Evolutionary conservation across 768 basidiomycete genomes (phyloP).

Genomic region (Neoboletus subvelutipes): DNA sequence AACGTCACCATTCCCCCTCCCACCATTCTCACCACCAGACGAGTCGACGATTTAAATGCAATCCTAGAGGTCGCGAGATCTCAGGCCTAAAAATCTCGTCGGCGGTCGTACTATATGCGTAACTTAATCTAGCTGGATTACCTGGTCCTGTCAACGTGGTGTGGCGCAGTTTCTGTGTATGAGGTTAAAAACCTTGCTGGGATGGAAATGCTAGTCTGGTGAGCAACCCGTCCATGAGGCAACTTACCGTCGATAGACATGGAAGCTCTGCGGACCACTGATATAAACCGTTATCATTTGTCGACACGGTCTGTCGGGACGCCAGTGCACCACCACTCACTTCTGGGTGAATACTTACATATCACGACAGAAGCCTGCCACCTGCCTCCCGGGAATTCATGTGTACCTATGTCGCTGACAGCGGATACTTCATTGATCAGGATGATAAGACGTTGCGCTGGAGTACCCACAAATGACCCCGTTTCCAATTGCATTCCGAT

Average conservation of each 20-base stretch:
- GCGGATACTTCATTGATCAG: background rate
- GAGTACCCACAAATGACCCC: background rate
- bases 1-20: background rate
- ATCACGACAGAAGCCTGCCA: background rate
- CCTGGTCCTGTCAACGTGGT: background rate
- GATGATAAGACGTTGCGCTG: no score
- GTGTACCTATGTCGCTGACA: background rate
- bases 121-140: background rate
- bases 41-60: no score
- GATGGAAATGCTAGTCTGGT: background rate
- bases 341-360: background rate
- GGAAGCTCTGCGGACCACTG: no score
- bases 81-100: background rate
- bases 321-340: background rate
- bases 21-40: background rate
- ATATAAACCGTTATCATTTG: no score
- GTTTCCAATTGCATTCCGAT: background rate
- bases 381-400: background rate
- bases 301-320: no score
- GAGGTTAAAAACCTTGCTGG: no score
- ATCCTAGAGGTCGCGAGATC: background rate
- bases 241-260: no score
- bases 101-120: background rate
- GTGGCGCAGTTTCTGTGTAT: background rate
- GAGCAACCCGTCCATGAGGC: no score